A percentile compares a stretch with the other conserved stretches of the same genome.
Conservation (phyloP, 1,284 basidiomycete genomes). For the Austroboletus rostrupii region DNA sequence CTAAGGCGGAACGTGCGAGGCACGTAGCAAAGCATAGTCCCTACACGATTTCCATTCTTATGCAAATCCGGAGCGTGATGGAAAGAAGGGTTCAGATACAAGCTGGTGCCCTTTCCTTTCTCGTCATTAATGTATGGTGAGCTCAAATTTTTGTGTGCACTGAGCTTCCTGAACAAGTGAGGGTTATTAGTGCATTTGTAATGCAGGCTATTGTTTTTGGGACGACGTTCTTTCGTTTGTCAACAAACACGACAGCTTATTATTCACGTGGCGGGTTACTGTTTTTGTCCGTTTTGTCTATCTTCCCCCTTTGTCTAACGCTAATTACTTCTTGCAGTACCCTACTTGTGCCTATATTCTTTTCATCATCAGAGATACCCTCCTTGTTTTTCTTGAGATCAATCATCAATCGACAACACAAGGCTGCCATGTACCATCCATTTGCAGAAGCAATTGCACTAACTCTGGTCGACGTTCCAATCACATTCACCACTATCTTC, state of each 20-base stretch:
- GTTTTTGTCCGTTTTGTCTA: constrained; percentile 52
- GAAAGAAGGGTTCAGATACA: constrained; percentile 64
- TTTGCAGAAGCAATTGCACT: constrained; percentile 54
- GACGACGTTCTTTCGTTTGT: constrained; percentile 67
- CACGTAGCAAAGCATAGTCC: constrained; percentile 37
- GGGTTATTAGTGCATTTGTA: constrained; percentile 38
- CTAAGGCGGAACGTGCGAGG: constrained; percentile 47
- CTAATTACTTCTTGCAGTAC: constrained; percentile 15
- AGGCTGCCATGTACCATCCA: constrained; percentile 53
- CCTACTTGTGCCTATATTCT: constrained; percentile 30
- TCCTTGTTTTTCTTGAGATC: constrained; percentile 51
- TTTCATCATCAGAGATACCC: constrained; percentile 38
- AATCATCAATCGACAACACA: constrained; percentile 52
- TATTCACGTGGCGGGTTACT: constrained; percentile 80
- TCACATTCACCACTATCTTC: constrained; percentile 42
- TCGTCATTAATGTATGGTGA: constrained; percentile 35
- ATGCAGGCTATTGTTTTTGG: constrained; percentile 73
- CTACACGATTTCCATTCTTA: constrained; percentile 47
- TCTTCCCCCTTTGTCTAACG: not conserved
- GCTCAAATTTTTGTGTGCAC: constrained; percentile 1
- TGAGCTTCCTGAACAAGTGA: constrained; percentile 27
- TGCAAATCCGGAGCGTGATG: constrained; percentile 70
- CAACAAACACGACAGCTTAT: constrained; percentile 60
- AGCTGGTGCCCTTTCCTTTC: constrained; percentile 48
- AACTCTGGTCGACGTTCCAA: constrained; percentile 58